A percentile compares a stretch with the other conserved stretches of the same genome.
These are phyloP conservation scores for Podaxis sp. DNA, from an alignment of 768 basidiomycete species.

Conservation along the genomic window DNA sequence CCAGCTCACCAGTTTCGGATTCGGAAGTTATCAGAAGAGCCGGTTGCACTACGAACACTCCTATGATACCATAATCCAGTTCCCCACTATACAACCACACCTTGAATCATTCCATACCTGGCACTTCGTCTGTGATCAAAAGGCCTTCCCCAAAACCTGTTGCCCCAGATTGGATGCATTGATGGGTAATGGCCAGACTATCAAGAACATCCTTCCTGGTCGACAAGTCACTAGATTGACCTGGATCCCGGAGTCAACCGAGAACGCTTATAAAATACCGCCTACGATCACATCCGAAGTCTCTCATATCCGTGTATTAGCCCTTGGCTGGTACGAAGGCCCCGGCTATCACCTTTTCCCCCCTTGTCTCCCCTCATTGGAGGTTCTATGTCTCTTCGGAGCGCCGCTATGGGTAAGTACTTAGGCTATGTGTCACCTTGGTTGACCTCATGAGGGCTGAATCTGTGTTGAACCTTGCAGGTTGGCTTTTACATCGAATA, in stretches of 20 bases:
- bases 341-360: background rate
- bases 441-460: too few species aligned
- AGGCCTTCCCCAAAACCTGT: background rate
- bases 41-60: background rate
- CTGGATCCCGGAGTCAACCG: background rate
- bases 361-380: background rate
- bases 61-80: background rate
- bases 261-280: background rate
- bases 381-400: slow-evolving; percentile 2
- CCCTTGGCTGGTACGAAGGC: slow-evolving; percentile 1
- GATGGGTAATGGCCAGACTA: background rate
- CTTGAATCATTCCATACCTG: background rate
- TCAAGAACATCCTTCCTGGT: slow-evolving; percentile 4
- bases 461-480: background rate
- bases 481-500: background rate
- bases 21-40: background rate
- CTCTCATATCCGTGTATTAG: background rate
- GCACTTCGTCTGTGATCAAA: background rate
- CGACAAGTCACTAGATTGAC: background rate
- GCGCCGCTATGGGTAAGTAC: background rate
- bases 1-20: background rate
- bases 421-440: background rate
- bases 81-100: background rate
- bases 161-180: background rate
- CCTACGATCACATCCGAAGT: background rate